phyloP scores from a whole-genome alignment of 495 filamentous ascomycete species.

The Talaromyces borbonicus region DNA sequence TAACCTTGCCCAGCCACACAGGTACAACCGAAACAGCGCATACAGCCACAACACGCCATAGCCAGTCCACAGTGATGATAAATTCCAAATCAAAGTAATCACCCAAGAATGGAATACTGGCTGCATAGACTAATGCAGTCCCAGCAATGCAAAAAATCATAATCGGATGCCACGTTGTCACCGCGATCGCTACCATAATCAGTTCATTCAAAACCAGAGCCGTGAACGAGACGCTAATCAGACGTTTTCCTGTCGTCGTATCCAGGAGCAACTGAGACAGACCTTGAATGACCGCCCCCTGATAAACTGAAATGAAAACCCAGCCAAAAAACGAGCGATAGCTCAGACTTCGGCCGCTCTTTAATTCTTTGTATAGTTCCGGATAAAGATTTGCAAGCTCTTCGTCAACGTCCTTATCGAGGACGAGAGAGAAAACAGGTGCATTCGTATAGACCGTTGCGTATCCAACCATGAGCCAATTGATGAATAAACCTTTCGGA shows the following conservation, averaged over 20 bases:
- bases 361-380: conserved; percentile 94
- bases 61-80: conserved; percentile 67
- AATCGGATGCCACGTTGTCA: conserved; percentile 93
- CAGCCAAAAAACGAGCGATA: conserved; percentile 95
- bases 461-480: conserved; percentile 97
- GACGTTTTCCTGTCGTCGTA: conserved; percentile 51
- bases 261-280: conserved; percentile 79
- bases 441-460: conserved; percentile 92
- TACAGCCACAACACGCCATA: conserved; percentile 81
- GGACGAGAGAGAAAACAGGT: conserved; percentile 91
- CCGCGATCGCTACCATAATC: conserved; percentile 90
- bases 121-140: conserved; percentile 70
- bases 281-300: conserved; percentile 89
- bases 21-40: conserved; percentile 70
- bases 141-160: conserved; percentile 82
- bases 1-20: conserved; percentile 75
- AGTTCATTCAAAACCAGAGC: conserved; percentile 91
- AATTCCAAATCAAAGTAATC: conserved; percentile 84
- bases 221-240: conserved; percentile 89
- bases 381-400: conserved; percentile 89
- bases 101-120: conserved; percentile 75
- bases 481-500: conserved; percentile 87
- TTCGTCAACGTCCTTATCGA: conserved; percentile 93
- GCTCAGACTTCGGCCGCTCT: conserved; percentile 68
- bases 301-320: conserved; percentile 92